These are phyloP conservation scores for Chenopodium berlandieri DNA, from an alignment of 148 eudicot species.

Conservation along the genomic window DNA sequence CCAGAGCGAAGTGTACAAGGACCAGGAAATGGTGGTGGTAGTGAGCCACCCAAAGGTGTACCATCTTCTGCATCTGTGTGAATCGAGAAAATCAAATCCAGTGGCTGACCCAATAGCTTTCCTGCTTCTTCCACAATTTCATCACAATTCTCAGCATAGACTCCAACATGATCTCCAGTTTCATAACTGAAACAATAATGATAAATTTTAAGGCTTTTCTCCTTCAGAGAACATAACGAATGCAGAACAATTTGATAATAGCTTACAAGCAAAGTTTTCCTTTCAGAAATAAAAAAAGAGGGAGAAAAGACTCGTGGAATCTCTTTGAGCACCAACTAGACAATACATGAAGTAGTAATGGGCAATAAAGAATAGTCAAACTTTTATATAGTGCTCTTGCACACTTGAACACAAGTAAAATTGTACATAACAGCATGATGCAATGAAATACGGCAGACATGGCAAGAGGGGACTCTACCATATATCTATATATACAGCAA, in stretches of 20 bases:
- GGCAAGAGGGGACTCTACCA: not conserved
- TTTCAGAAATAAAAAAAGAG: too few relatives aligned
- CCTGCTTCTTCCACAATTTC: constrained; percentile 82
- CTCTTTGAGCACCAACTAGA: too few relatives aligned
- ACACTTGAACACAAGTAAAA: too few relatives aligned
- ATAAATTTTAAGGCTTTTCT: not conserved
- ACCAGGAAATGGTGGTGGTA: constrained; percentile 86
- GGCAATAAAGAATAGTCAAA: too few relatives aligned
- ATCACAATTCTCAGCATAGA: constrained; percentile 68
- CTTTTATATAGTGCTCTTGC: too few relatives aligned
- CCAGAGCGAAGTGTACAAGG: constrained; percentile 75
- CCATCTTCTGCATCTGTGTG: constrained; percentile 75
- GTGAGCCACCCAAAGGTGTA: constrained; percentile 65
- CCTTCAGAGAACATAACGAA: not conserved
- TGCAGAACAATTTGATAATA: too few relatives aligned
- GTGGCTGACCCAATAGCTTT: constrained; percentile 56
- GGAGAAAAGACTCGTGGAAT: too few relatives aligned
- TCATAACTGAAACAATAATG: constrained; percentile 58
- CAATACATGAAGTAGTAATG: too few relatives aligned
- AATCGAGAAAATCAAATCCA: constrained; percentile 60
- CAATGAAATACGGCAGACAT: not conserved
- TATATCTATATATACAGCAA: not conserved
- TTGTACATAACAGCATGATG: not conserved
- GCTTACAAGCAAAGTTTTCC: too few relatives aligned
- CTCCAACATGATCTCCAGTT: constrained; percentile 92